Base-by-base conservation (phyloP, 306 rosid genomes). In the Mucuna pruriens region DNA sequence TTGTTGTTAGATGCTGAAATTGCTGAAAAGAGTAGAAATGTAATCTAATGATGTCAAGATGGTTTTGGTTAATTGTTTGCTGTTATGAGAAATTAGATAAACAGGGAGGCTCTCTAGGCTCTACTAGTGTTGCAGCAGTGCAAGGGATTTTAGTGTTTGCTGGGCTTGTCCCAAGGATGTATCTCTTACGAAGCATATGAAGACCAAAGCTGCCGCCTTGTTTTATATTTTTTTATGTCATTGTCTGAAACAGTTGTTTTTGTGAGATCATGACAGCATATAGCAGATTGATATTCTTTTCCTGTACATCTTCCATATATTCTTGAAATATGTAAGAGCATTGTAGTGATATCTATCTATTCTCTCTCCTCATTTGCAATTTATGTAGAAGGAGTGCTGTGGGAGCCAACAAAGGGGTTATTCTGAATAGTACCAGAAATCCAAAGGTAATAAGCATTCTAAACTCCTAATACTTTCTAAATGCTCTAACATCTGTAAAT, bases 381-480 rank as follows among this genome's bases (percentile, higher is more conserved):
- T 34, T 75, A 44, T 79, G 79, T 45, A 76, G 90, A 66, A 86
- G 89, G 86, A 76, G 73, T 75, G 55, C 81, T 81, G 34, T 72
- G 1, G 81, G 81, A 42, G 83, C 69, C 31, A 83, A 73, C 20
- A 94, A 84, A 87, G 82, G 77, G 39, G 44, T 79, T 31, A 76
- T 81, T 40, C 38, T 65, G 17, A 82, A 79, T 70, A 55, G 69
- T 71, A 25, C 73, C 38, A 84, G 34, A 78, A 77, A 71, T 64
- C 54, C 71, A 4, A 91, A 88, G 97, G 98, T 94, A 87, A 66
- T 70, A 4, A 11, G 40, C 49, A 23, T 78, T 42, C n/a, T 38
- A 54, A 49, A 81, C 38, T 51, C 74, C 79, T 71, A 68, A 54
- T 38, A 69, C 72, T 44, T 79, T 79, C 44, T 48, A 46, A 52